Conservation (phyloP, 805 yeast genomes). For the Candida parachauliodes region DNA sequence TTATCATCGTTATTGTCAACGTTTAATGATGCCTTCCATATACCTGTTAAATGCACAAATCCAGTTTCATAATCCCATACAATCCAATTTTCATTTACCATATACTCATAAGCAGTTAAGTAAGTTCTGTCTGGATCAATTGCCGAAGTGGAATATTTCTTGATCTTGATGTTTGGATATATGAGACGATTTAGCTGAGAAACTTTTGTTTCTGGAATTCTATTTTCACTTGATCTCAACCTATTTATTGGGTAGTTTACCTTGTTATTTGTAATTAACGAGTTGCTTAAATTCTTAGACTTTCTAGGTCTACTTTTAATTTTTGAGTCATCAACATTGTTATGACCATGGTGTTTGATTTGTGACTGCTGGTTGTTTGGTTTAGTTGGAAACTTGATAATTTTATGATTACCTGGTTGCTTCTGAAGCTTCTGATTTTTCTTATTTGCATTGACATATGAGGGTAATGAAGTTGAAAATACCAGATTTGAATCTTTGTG, state of each 20-base stretch:
- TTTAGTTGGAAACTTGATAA: conserved; percentile 4
- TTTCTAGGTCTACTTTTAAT: too few relatives aligned
- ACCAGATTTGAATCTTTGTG: neutral
- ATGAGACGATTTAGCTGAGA: conserved; percentile 9
- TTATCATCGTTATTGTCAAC: conserved; percentile 1
- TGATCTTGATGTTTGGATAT: conserved; percentile 22
- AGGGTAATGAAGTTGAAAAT: too few relatives aligned
- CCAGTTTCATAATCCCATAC: conserved; percentile 87
- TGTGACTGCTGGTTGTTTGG: neutral
- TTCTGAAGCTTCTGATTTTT: neutral
- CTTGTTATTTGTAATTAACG: conserved; percentile 4
- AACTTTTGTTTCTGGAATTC: conserved; percentile 9
- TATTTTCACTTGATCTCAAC: conserved; percentile 1
- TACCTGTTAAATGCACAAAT: conserved; percentile 80
- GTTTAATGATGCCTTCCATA: conserved; percentile 62
- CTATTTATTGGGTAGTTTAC: conserved; percentile 14
- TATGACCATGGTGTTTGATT: neutral
- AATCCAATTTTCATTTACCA: conserved; percentile 65
- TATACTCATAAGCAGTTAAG: conserved; percentile 69
- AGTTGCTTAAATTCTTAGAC: neutral
- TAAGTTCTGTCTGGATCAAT: conserved; percentile 63
- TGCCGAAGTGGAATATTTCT: conserved; percentile 64
- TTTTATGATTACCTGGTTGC: conserved; percentile 1
- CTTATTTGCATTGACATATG: neutral
- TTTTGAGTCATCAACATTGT: too few relatives aligned